Evolutionary conservation across 2,329 filamentous ascomycete genomes (phyloP).

Genomic region (Alternaria triticina): DNA sequence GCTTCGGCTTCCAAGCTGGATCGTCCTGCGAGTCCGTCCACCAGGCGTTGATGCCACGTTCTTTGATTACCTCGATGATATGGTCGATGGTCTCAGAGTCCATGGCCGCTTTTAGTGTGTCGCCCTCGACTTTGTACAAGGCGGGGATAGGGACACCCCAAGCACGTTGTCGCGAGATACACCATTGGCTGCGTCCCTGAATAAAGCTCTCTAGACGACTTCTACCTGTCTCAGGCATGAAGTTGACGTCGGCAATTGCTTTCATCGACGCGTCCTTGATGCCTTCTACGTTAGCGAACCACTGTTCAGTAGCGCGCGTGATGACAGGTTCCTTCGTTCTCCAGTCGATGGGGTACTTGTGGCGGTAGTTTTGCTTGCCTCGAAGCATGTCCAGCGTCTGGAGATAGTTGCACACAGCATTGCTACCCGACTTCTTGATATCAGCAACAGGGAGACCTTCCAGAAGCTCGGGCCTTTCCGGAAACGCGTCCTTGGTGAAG

Average conservation of each 20-base stretch:
- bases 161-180: slow-evolving; percentile 91
- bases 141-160: slow-evolving; percentile 98
- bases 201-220: slow-evolving; percentile 84
- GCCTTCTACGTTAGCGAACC: slow-evolving; percentile 90
- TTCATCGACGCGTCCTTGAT: slow-evolving; percentile 78
- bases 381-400: slow-evolving; percentile 63
- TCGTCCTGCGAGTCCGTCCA: slow-evolving; percentile 85
- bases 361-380: slow-evolving; percentile 72
- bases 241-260: slow-evolving; percentile 74
- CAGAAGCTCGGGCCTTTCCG: slow-evolving; percentile 70
- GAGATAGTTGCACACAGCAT: slow-evolving; percentile 73
- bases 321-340: slow-evolving; percentile 92
- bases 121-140: slow-evolving; percentile 72
- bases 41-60: slow-evolving; percentile 89
- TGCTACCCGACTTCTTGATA: slow-evolving; percentile 61
- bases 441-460: slow-evolving; percentile 74
- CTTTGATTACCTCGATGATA: slow-evolving; percentile 77
- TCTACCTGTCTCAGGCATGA: slow-evolving; percentile 77
- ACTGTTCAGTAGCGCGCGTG: slow-evolving; percentile 90
- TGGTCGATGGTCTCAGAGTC: slow-evolving; percentile 80
- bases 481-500: slow-evolving; percentile 82
- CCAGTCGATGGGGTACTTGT: slow-evolving; percentile 99
- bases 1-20: slow-evolving; percentile 74
- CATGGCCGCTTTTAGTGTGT: slow-evolving; percentile 72
- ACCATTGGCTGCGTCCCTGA: slow-evolving; percentile 91